phyloP scores from a whole-genome alignment of 768 basidiomycete species.

The Tephrocybe sp. region DNA sequence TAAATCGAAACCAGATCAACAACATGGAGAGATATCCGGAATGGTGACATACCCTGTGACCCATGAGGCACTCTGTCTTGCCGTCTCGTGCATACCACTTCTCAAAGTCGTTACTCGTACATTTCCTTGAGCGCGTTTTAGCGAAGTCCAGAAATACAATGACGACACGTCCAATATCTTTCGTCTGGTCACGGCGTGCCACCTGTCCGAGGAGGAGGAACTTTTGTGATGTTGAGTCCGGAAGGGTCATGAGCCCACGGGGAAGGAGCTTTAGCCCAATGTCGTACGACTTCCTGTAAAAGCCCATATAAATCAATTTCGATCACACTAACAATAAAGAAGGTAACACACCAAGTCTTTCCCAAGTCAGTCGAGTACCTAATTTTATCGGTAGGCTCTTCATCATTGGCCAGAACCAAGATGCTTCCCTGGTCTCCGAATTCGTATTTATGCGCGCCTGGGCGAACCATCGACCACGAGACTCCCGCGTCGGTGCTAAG shows the following conservation, averaged over 20 bases:
- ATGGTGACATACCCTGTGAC: constrained; percentile 68
- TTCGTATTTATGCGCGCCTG: constrained; percentile 89
- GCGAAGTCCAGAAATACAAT: constrained; percentile 85
- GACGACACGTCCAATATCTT: constrained; percentile 60
- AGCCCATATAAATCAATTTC: background rate
- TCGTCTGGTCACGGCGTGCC: constrained; percentile 53
- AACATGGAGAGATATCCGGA: background rate
- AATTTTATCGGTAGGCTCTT: constrained; percentile 67
- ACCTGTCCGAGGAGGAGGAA: constrained; percentile 87
- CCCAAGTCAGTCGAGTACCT: constrained; percentile 85
- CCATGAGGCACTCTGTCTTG: constrained; percentile 85
- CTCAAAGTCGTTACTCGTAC: constrained; percentile 73
- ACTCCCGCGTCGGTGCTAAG: constrained; percentile 88
- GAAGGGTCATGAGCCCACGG: constrained; percentile 80
- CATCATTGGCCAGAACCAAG: constrained; percentile 81
- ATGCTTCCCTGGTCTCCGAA: constrained; percentile 91
- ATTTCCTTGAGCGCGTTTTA: constrained; percentile 65
- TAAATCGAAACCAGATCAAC: constrained; percentile 27
- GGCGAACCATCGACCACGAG: constrained; percentile 76
- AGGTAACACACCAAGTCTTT: constrained; percentile 62
- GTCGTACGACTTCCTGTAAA: constrained; percentile 63
- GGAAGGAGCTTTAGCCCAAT: constrained; percentile 73
- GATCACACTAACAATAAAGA: background rate
- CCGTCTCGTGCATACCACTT: constrained; percentile 79
- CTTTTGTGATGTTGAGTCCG: constrained; percentile 96